Base-by-base conservation (phyloP, 129 eudicot genomes). In the Solidago caesia region DNA sequence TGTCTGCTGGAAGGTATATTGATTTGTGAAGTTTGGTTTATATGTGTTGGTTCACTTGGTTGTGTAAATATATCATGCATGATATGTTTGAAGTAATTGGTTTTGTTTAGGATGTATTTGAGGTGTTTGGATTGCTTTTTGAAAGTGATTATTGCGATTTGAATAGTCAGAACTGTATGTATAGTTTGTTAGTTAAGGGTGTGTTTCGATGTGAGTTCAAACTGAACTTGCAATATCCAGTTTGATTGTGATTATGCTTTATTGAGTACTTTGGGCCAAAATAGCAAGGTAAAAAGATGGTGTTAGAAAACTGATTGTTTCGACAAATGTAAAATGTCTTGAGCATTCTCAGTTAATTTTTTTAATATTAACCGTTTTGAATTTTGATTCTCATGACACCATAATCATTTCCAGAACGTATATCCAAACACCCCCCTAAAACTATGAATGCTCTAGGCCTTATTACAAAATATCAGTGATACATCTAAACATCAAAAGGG, bases 1-100 rank as follows among this genome's bases (percentile, higher is more conserved):
- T 95, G 5, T 95, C 97, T 47, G 99, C 96, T 4, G 99, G 97
- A 79, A 95, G 99, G 99, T 95, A 91, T 78, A 68, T 68, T 25
- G 71, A 16, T 66, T 10, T 4, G 8, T 2, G 2, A 5, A 77
- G 14, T 60, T 25, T 47, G 43, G 3, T 10, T 67, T 56, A 5
- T 6, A 21, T 8, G 49, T 65, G 60, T 71, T 63, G 42, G 11
- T 70, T 66, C 56, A 4, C 10, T 51, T 8, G 15, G 39, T 33
- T 33, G 39, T 33, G 39, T 33, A 33, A 33, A 33, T 33, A 33
- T 33, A 33, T 42, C 10, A 11, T 75, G 79, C 9, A 11, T 75
- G 15, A 0, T 75, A 4, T 33, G 4, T 64, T 67, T 21, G 21
- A 64, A 51, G 64, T 42, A 16, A 21, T 64, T 64, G 27, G 72